Conservation (phyloP, 371 early-diverging fungal species). For the Actinomucor elegans region DNA sequence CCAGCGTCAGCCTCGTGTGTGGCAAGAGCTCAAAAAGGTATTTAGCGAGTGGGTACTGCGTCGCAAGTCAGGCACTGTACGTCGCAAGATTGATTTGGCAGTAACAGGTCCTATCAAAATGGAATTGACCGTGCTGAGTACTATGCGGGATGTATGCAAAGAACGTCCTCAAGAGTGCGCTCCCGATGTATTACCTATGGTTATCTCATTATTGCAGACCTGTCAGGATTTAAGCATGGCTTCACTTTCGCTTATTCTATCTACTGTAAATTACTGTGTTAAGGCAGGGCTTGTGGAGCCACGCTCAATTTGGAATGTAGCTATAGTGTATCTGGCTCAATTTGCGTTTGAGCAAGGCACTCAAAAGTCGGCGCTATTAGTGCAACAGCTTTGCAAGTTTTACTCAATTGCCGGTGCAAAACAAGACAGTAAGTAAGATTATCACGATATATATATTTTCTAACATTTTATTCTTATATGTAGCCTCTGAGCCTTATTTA, state of each 20-base stretch:
- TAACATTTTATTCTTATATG: not conserved
- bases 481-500: conserved; percentile 52
- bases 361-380: conserved; percentile 8
- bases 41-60: conserved; percentile 56
- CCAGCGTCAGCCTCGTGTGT: conserved; percentile 56
- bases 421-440: conserved; percentile 44
- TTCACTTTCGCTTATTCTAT: conserved; percentile 45
- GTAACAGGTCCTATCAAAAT: conserved; percentile 39
- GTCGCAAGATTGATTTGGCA: conserved; percentile 22
- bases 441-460: no score
- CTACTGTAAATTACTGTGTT: conserved; percentile 49
- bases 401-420: conserved; percentile 51
- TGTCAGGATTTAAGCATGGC: conserved; percentile 48
- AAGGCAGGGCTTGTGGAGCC: conserved; percentile 51
- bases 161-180: conserved; percentile 46
- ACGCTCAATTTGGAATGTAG: conserved; percentile 56
- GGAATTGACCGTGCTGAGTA: conserved; percentile 55
- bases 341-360: conserved; percentile 33
- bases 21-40: conserved; percentile 57
- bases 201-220: conserved; percentile 49
- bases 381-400: conserved; percentile 42
- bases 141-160: conserved; percentile 53
- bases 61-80: conserved; percentile 34
- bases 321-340: conserved; percentile 49
- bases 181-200: conserved; percentile 55